Evolutionary conservation across 2,329 filamentous ascomycete species (phyloP).

Genomic region (Penicillium glabrum): DNA sequence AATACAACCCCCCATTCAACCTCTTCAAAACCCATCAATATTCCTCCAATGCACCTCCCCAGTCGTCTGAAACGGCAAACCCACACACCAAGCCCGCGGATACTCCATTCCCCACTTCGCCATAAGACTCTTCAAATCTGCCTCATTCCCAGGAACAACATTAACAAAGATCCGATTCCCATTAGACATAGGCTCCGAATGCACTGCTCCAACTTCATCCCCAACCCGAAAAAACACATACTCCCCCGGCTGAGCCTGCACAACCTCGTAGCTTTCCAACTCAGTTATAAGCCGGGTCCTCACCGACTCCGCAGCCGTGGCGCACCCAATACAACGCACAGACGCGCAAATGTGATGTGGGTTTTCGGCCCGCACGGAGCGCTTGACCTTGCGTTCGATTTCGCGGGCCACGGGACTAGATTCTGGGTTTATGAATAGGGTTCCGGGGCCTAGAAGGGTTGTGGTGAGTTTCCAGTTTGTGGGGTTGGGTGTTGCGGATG

Average conservation of each 20-base stretch:
- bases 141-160: slow-evolving; percentile 35
- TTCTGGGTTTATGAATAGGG: slow-evolving; percentile 43
- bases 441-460: slow-evolving; percentile 49
- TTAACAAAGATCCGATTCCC: slow-evolving; percentile 38
- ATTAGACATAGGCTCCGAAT: slow-evolving; percentile 29
- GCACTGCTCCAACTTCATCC: slow-evolving; percentile 32
- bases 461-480: slow-evolving; percentile 54
- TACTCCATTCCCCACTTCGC: slow-evolving; percentile 33
- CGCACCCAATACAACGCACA: slow-evolving; percentile 47
- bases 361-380: slow-evolving; percentile 19
- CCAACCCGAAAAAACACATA: slow-evolving; percentile 48
- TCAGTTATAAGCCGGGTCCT: slow-evolving; percentile 34
- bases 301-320: slow-evolving; percentile 43
- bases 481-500: slow-evolving; percentile 16
- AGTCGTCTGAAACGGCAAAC: slow-evolving; percentile 13
- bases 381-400: slow-evolving; percentile 32
- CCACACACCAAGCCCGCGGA: slow-evolving; percentile 25
- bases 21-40: slow-evolving; percentile 8
- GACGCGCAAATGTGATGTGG: slow-evolving; percentile 43
- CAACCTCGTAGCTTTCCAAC: slow-evolving; percentile 18
- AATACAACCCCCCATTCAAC: neutral
- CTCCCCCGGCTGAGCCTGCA: slow-evolving; percentile 28
- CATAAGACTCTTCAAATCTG: slow-evolving; percentile 31
- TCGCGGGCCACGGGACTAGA: slow-evolving; percentile 35
- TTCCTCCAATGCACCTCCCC: slow-evolving; percentile 11